Evolutionary conservation across 2,329 filamentous ascomycete genomes (phyloP).

Genomic region (Aspergillus floridensis): DNA sequence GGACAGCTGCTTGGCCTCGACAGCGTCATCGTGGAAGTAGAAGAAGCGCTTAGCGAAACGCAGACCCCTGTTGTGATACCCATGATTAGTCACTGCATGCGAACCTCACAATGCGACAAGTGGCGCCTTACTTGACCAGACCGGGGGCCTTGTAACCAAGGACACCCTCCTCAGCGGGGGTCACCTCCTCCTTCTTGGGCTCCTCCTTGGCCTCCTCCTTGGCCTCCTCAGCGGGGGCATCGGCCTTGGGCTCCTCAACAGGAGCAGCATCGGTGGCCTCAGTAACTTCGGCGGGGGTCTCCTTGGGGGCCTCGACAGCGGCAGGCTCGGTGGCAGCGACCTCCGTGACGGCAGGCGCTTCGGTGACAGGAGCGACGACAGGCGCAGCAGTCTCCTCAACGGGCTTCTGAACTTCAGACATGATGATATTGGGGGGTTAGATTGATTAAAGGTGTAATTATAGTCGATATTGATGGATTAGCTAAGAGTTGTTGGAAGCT

Average conservation of each 20-base stretch:
- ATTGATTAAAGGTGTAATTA: conserved; percentile 22
- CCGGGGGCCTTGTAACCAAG: conserved; percentile 88
- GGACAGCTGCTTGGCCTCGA: conserved; percentile 70
- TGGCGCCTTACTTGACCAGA: conserved; percentile 74
- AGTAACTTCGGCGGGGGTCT: conserved; percentile 33
- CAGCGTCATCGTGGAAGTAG: conserved; percentile 72
- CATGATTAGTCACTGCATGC: conserved; percentile 7
- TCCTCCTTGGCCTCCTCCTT: conserved; percentile 35
- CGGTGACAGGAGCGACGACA: conserved; percentile 37
- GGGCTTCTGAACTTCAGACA: conserved; percentile 73
- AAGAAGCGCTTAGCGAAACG: conserved; percentile 92
- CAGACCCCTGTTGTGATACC: conserved; percentile 65
- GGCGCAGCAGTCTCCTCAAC: conserved; percentile 57
- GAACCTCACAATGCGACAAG: not conserved
- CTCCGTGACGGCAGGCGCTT: conserved; percentile 37
- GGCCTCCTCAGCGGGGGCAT: conserved; percentile 38
- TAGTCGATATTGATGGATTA: conserved; percentile 19
- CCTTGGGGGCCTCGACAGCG: conserved; percentile 32
- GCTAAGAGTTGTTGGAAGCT: conserved; percentile 19
- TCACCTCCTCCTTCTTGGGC: conserved; percentile 47
- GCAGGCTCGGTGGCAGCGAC: conserved; percentile 34
- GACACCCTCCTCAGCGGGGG: conserved; percentile 76
- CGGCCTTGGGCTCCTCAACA: conserved; percentile 35
- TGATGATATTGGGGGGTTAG: conserved; percentile 44
- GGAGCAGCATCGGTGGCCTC: conserved; percentile 37